Evolutionary conservation across 1,284 basidiomycete species (phyloP), one percentile per base, ranked within the genome.

Genomic region (Fomitiporia mediterranea): DNA sequence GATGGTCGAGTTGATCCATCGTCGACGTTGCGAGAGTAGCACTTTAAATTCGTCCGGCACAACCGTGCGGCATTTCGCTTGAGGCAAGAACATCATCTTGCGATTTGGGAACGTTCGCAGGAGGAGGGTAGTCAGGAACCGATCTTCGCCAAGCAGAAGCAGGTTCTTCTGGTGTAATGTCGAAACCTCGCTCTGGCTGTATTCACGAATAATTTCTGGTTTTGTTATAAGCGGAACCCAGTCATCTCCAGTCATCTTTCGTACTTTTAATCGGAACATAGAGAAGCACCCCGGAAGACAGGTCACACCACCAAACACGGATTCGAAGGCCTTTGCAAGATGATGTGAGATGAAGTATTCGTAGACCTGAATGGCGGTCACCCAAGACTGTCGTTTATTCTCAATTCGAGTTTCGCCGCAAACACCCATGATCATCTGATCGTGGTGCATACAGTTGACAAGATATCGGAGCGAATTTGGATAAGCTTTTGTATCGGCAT

Each of bases 261-360:
- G 82, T 3, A 95, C 94, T 73, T 99, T 99, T 70, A 99, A 80
- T 51, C 97, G 82, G 75, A 99, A 99, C 94, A 99, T 98, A 46
- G 94, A 98, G 78, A 99, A 99, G 74, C 97, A 99, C 21, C 97
- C 97, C 0, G 97, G 97, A 42, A 99, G 76, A 79, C 97, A 99
- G 13, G 97, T 95, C 55, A 99, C 97, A 84, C 97, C 97, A 69
- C 97, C 97, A 69, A 99, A 99, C 15, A 98, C 94, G 23, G 95
- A 94, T 70, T 99, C 97, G 73, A 99, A 99, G 1, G 94, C 94
- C 70, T 99, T 99, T 62, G 94, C 91, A 58, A 95, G 83, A 72
- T 99, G 96, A 70, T 99, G 97, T 34, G 95, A 98, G 69, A 99
- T 98, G 73, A 98, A 99, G 74, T 99, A 99, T 69, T 98, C 95